Evolutionary conservation across 2,329 filamentous ascomycete genomes (phyloP), one percentile per base, ranked within the genome.

Genomic region (Trichoderma sp.): DNA sequence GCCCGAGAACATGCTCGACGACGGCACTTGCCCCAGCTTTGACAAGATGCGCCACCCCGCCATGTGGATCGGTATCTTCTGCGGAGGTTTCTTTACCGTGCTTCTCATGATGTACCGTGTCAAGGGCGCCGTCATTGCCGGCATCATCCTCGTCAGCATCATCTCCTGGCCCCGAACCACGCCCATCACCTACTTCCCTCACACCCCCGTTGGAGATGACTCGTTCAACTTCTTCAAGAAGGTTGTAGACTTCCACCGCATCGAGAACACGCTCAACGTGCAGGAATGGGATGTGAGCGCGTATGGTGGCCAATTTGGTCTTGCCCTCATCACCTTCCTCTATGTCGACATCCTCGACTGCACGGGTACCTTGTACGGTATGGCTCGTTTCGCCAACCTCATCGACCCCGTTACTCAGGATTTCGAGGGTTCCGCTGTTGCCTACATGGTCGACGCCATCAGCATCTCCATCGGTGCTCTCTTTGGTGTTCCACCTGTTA

Each of bases 331-430:
- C 80, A 97, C 94, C 3, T 97, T 97, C 83, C 86, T 97, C 26
- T 97, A 97, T 77, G 93, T 97, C 75, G 94, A 97, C 77, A 95
- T 97, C 73, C 88, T 97, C 58, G 94, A 97, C 81, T 91, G 90
- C 75, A 97, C 94, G 0, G 94, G 93, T 76, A 97, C 93, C 1
- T 84, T 97, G 72, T 97, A 97, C 83, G 93, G 93, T 24, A 97
- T 97, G 93, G 94, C 94, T 21, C 90, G 91, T 34, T 96, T 95
- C 81, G 91, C 91, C 75, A 90, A 92, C 58, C 89, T 92, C 71
- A 91, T 97, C 78, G 92, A 97, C 76, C 91, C 93, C 76, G 87
- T 89, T 65, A 96, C 93, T 0, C 91, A 94, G 78, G 94, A 97
- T 79, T 97, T 97, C 74, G 93, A 97, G 80, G 92, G 93, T 71